Conservation (phyloP, 2,329 filamentous ascomycete genomes). For the Monilinia polystroma region DNA sequence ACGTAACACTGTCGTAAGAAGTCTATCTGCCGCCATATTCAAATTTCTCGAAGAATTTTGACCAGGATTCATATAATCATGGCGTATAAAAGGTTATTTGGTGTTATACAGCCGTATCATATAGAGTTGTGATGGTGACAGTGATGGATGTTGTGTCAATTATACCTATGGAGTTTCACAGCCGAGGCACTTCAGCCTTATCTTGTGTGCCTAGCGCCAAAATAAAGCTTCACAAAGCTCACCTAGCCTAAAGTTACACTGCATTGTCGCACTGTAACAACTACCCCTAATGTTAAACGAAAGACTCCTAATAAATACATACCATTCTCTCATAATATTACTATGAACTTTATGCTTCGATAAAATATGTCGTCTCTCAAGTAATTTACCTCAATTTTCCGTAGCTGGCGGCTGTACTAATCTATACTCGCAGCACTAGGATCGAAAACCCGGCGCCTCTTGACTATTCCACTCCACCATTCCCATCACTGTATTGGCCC, state of each 20-base stretch:
- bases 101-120: background rate
- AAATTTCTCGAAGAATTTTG: background rate
- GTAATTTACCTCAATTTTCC: constrained; percentile 22
- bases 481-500: constrained; percentile 69
- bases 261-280: background rate
- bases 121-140: constrained; percentile 4
- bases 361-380: constrained; percentile 28
- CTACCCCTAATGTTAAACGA: background rate
- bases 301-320: background rate
- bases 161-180: background rate
- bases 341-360: background rate
- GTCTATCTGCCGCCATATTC: constrained; percentile 39
- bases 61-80: background rate
- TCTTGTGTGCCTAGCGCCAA: background rate
- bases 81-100: background rate
- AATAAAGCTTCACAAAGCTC: background rate
- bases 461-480: constrained; percentile 60
- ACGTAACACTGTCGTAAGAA: constrained; percentile 39
- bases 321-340: background rate
- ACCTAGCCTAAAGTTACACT: background rate
- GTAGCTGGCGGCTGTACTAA: background rate
- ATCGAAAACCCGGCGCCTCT: constrained; percentile 36
- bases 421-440: constrained; percentile 30
- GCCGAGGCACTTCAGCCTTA: constrained; percentile 19
- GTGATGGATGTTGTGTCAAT: constrained; percentile 3